A percentile compares a stretch with the other conserved stretches of the same genome.
These are phyloP conservation scores for Backusella morwellensis DNA, from an alignment of 192 early-diverging fungal genomes.

Conservation along the genomic window DNA sequence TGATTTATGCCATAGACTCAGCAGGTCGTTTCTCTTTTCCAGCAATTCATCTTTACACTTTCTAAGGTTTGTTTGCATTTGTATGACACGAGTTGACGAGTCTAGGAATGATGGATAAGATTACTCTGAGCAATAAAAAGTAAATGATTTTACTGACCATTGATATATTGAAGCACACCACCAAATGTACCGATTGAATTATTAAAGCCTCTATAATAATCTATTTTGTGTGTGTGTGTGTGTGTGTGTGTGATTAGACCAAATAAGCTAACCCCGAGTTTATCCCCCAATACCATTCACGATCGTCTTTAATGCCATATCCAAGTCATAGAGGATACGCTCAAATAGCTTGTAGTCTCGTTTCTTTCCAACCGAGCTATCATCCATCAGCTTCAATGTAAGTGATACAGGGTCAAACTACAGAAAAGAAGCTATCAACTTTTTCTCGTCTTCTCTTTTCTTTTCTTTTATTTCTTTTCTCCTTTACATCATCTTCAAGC, in stretches of 20 bases:
- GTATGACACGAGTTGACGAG: slow-evolving; percentile 61
- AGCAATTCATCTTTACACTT: slow-evolving; percentile 61
- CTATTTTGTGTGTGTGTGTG: slow-evolving; percentile 25
- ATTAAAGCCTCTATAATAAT: slow-evolving; percentile 81
- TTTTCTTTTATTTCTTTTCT: not conserved
- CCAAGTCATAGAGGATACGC: slow-evolving; percentile 53
- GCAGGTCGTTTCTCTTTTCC: slow-evolving; percentile 61
- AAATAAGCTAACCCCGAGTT: not conserved
- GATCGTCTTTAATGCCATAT: slow-evolving; percentile 67
- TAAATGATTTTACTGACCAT: slow-evolving; percentile 31
- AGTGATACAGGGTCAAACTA: slow-evolving; percentile 74
- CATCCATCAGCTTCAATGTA: slow-evolving; percentile 72
- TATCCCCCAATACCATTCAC: slow-evolving; percentile 49
- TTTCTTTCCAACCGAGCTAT: slow-evolving; percentile 61
- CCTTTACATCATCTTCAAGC: slow-evolving; percentile 48
- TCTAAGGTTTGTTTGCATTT: slow-evolving; percentile 62
- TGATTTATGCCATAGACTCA: slow-evolving; percentile 71
- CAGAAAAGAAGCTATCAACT: not conserved
- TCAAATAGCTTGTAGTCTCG: slow-evolving; percentile 66
- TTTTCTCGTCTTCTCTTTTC: not conserved
- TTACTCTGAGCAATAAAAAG: too few relatives aligned
- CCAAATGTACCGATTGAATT: slow-evolving; percentile 80
- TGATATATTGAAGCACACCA: slow-evolving; percentile 70
- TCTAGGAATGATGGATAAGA: slow-evolving; percentile 17
- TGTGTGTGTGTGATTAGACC: not conserved